Evolutionary conservation across 768 basidiomycete species (phyloP).

Genomic region (Collybia mongolica): DNA sequence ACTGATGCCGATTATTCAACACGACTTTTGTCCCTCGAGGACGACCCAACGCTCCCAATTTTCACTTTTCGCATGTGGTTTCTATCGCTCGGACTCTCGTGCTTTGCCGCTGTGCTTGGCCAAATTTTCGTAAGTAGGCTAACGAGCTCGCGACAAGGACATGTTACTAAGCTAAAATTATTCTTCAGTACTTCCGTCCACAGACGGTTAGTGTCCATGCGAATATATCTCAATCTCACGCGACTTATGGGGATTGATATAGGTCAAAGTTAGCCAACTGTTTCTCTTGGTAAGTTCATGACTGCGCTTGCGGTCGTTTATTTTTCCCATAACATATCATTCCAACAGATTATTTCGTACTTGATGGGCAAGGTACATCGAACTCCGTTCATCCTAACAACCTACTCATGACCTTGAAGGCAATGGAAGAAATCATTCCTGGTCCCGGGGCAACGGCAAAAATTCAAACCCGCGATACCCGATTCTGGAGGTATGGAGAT

Average conservation of each 20-base stretch:
- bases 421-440: conserved; percentile 28
- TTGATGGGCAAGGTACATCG: conserved; percentile 35
- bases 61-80: conserved; percentile 60
- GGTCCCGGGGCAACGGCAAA: conserved; percentile 19
- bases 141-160: not conserved
- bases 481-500: conserved; percentile 30
- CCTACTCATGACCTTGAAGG: conserved; percentile 7
- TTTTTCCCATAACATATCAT: conserved; percentile 36
- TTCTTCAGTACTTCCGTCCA: conserved; percentile 44
- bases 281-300: conserved; percentile 24
- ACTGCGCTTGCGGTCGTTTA: no score
- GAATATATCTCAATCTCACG: no score
- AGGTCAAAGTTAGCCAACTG: conserved; percentile 35
- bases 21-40: conserved; percentile 38
- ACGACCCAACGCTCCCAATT: conserved; percentile 44
- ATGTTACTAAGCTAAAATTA: not conserved
- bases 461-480: conserved; percentile 24
- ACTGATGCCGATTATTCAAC: conserved; percentile 34
- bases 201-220: conserved; percentile 1
- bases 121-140: conserved; percentile 33
- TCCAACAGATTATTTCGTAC: conserved; percentile 37
- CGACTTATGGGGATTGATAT: not conserved
- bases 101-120: conserved; percentile 46
- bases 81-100: conserved; percentile 51
- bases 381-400: not conserved